phyloP scores from a whole-genome alignment of 192 early-diverging fungal species.

The Powellomyces hirtus region DNA sequence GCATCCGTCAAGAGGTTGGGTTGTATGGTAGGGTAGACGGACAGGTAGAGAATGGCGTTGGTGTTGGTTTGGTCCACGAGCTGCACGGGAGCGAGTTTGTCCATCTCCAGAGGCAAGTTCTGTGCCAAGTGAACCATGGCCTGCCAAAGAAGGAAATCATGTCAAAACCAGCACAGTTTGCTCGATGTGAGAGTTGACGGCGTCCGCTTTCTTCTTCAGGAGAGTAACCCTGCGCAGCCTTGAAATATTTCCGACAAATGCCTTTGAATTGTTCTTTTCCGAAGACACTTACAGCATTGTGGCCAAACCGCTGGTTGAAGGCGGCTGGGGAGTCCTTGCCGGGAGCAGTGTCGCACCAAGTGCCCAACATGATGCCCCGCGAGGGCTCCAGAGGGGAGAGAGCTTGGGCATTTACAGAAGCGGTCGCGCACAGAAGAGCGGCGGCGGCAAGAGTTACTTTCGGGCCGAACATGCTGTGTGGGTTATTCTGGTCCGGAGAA shows the following conservation, averaged over 20 bases:
- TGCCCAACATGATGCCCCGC: slow-evolving; percentile 20
- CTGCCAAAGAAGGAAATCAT: too few species aligned
- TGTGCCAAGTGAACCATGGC: slow-evolving; percentile 27
- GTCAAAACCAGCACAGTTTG: too few species aligned
- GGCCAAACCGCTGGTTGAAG: slow-evolving; percentile 2
- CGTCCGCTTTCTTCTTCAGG: too few species aligned
- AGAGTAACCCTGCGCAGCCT: too few species aligned
- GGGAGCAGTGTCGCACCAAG: slow-evolving; percentile 34
- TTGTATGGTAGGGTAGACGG: slow-evolving; percentile 26
- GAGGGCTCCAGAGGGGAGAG: slow-evolving; percentile 2
- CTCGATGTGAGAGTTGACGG: too few species aligned
- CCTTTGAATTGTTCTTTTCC: too few species aligned
- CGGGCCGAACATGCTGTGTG: neutral
- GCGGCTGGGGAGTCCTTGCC: slow-evolving; percentile 2
- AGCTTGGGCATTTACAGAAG: neutral
- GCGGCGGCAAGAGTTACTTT: neutral
- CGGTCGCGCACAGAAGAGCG: neutral
- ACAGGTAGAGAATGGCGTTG: slow-evolving; percentile 31
- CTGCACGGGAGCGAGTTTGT: slow-evolving; percentile 10
- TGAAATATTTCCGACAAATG: too few species aligned
- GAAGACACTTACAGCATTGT: slow-evolving; percentile 1
- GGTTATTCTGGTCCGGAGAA: neutral
- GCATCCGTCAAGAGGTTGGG: slow-evolving; percentile 19
- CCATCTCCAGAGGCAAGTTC: slow-evolving; percentile 26
- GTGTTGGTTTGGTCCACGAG: slow-evolving; percentile 26